These are phyloP conservation scores for Ogataea paraovalis DNA, from an alignment of 805 yeast species.

Conservation along the genomic window DNA sequence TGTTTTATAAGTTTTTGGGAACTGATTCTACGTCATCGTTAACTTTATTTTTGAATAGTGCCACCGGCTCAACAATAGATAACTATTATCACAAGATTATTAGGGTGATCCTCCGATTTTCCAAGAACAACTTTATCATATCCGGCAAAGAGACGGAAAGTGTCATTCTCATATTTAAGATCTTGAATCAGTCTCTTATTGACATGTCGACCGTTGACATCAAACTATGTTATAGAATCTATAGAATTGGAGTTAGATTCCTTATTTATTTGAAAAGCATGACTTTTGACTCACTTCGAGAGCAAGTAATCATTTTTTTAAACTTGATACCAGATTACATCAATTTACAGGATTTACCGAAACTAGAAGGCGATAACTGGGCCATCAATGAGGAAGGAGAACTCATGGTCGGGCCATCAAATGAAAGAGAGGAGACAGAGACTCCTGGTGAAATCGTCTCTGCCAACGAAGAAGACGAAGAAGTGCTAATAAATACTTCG, in stretches of 20 bases:
- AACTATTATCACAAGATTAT: slow-evolving; percentile 14
- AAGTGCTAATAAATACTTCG: background rate
- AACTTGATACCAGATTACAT: slow-evolving; percentile 42
- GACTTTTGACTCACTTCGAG: slow-evolving; percentile 38
- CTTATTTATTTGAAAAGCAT: slow-evolving; percentile 36
- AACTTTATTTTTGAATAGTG: slow-evolving; percentile 8
- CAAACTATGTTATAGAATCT: slow-evolving; percentile 34
- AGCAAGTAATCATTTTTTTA: slow-evolving; percentile 42
- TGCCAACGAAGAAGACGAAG: background rate
- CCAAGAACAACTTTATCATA: slow-evolving; percentile 10
- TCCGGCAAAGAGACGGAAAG: slow-evolving; percentile 24
- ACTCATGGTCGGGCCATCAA: background rate
- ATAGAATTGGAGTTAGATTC: slow-evolving; percentile 36
- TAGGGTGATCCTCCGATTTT: slow-evolving; percentile 12
- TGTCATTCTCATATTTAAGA: slow-evolving; percentile 32
- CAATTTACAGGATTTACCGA: slow-evolving; percentile 24
- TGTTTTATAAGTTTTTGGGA: slow-evolving; percentile 15
- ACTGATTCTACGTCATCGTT: slow-evolving; percentile 19
- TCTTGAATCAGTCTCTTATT: slow-evolving; percentile 44
- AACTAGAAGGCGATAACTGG: slow-evolving; percentile 27
- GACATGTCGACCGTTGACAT: slow-evolving; percentile 40
- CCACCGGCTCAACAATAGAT: slow-evolving; percentile 1
- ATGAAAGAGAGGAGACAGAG: background rate
- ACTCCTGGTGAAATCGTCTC: background rate
- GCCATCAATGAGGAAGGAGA: slow-evolving; percentile 7